Conservation (phyloP, 768 basidiomycete species). For the Russula abietina region DNA sequence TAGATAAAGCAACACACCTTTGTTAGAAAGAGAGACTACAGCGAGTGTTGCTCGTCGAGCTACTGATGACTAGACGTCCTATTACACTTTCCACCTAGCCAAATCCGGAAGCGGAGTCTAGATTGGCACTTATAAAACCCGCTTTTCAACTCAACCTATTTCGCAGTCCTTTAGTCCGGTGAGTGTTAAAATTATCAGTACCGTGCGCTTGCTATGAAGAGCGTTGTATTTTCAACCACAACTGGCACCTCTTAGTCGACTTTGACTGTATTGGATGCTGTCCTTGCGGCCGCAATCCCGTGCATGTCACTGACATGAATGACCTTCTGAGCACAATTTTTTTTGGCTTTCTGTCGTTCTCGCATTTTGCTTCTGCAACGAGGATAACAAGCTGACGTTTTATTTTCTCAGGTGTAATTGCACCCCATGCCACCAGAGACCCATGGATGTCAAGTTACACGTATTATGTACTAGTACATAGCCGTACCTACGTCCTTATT, state of each 20-base stretch:
- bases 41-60: conserved; percentile 4
- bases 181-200: conserved; percentile 18
- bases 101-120: conserved; percentile 8
- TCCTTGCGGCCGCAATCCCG: conserved; percentile 30
- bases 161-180: background rate
- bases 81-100: background rate
- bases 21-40: background rate
- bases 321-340: conserved; percentile 41
- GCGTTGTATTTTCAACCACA: conserved; percentile 66
- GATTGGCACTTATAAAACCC: background rate
- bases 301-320: conserved; percentile 76
- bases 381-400: conserved; percentile 1
- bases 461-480: background rate
- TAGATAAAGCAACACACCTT: conserved; percentile 18
- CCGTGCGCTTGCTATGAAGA: conserved; percentile 49
- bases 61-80: background rate
- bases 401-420: background rate
- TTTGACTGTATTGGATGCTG: conserved; percentile 38
- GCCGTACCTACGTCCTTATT: too few relatives aligned
- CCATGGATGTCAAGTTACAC: background rate
- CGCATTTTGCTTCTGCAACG: background rate
- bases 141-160: too few relatives aligned
- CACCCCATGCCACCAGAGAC: background rate
- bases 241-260: conserved; percentile 95
- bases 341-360: background rate